Base-by-base conservation (phyloP, 805 yeast species). In the Wickerhamiella domercqiae region DNA sequence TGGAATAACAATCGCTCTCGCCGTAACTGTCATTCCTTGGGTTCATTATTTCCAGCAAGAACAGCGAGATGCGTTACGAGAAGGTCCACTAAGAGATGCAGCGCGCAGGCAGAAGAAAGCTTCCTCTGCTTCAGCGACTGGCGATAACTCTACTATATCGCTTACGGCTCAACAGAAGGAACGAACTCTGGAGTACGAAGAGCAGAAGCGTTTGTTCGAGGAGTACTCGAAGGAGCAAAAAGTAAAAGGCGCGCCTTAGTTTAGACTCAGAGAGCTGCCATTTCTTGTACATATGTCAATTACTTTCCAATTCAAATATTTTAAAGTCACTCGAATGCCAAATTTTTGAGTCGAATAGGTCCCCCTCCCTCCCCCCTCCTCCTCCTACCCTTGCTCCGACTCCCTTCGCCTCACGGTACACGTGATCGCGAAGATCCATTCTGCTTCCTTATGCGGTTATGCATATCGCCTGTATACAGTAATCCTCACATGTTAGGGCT, bases 41-140 rank as follows among this genome's bases (percentile, higher is more conserved):
- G 90, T 83, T 32, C 84, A 78, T 57, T 67, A 66, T 42, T 67
- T 78, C 35, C 93, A 83, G 49, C 68, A 69, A 28, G 59, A 69
- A 45, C 94, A 82, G 55, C 68, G 82, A 48, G 75, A 71, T 7
- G 75, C 78, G 2, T 61, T 81, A 33, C 75, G 78, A 50, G 80
- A 71, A 48, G 94, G 94, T 1, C 94, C 94, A 3, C 71, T 79
- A 49, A 79, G 79, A 49, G 94, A 82, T 54, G 83, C 84, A 2
- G 71, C 64, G 42, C 62, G 93, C 40, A 55, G 77, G 42, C 65
- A 66, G 34, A 67, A 62, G 32, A 68, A 69, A 50, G n/a, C 18
- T 29, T 3, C 34, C 7, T 9, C 11, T 24, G n/a, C n/a, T n/a
- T n/a, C n/a, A n/a, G n/a, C 36, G n/a, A 3, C 3, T 14, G 3